These are phyloP conservation scores for Smithsoniella earleae DNA, from an alignment of 163 green algal genomes.

Conservation along the genomic window DNA sequence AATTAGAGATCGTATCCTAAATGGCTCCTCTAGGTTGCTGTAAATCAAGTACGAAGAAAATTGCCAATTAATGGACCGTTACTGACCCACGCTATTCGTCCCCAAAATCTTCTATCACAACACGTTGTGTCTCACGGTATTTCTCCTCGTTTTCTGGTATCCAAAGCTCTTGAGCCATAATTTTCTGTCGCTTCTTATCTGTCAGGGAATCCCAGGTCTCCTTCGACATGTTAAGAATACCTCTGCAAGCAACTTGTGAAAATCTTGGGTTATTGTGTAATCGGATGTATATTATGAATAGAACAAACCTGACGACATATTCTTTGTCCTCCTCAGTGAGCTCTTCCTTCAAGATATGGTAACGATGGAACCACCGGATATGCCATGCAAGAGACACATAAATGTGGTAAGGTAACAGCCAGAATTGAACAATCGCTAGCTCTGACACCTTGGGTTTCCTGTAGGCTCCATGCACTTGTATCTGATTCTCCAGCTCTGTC, in stretches of 20 bases:
- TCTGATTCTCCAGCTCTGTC: constrained; percentile 19
- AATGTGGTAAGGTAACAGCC: constrained; percentile 13
- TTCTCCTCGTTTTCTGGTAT: constrained; percentile 26
- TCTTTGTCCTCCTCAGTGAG: constrained; percentile 27
- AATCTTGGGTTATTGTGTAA: too few species aligned
- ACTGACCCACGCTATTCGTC: background rate
- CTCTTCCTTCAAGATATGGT: constrained; percentile 18
- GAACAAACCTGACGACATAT: background rate
- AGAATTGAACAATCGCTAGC: constrained; percentile 29
- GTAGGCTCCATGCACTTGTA: constrained; percentile 28
- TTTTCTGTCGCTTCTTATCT: background rate
- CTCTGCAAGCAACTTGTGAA: too few species aligned
- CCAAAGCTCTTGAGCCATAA: background rate
- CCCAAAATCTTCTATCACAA: background rate
- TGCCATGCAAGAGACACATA: constrained; percentile 15
- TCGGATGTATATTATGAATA: too few species aligned
- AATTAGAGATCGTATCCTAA: too few species aligned
- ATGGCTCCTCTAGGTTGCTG: too few species aligned
- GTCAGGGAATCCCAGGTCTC: background rate
- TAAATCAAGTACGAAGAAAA: too few species aligned
- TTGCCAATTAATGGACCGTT: too few species aligned
- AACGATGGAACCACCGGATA: background rate
- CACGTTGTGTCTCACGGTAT: constrained; percentile 11
- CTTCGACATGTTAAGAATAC: background rate
- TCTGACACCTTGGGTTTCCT: constrained; percentile 9